Conservation (phyloP, 345 rosid genomes). For the Salix purpurea region DNA sequence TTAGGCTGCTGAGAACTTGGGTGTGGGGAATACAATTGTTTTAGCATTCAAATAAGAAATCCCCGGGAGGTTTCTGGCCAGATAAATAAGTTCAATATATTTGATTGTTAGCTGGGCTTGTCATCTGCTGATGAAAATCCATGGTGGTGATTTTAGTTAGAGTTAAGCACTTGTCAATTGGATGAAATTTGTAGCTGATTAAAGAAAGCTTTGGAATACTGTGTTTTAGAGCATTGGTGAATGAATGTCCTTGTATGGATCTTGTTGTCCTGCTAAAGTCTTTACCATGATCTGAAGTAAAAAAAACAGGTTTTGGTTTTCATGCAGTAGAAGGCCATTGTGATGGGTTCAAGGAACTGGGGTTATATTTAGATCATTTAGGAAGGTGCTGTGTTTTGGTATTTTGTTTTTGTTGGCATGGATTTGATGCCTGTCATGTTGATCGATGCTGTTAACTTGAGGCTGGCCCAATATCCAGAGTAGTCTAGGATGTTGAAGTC, state of each 20-base stretch:
- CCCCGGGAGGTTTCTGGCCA: not conserved
- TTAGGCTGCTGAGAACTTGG: not conserved
- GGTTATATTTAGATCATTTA: not conserved
- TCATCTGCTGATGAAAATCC: not conserved
- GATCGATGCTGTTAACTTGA: not conserved
- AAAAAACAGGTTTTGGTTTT: not conserved
- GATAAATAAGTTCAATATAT: not conserved
- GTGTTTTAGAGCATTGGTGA: not conserved
- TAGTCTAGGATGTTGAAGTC: not conserved
- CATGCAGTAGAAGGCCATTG: not conserved
- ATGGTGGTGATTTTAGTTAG: not conserved
- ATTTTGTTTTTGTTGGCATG: not conserved
- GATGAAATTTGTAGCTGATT: not conserved
- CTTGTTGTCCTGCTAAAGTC: not conserved
- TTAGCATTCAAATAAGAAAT: not conserved
- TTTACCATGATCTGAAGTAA: not conserved
- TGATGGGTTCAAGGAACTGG: not conserved
- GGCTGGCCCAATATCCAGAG: not conserved
- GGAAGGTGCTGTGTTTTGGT: not conserved
- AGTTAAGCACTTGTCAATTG: not conserved
- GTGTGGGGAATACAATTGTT: not conserved
- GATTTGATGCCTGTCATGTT: not conserved
- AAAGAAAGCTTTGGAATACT: not conserved
- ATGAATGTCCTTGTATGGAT: not conserved
- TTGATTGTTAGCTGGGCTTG: not conserved